These are phyloP conservation scores for Poterioochromonas sp. DNA, from an alignment of 352 stramenopile genomes.

Conservation along the genomic window DNA sequence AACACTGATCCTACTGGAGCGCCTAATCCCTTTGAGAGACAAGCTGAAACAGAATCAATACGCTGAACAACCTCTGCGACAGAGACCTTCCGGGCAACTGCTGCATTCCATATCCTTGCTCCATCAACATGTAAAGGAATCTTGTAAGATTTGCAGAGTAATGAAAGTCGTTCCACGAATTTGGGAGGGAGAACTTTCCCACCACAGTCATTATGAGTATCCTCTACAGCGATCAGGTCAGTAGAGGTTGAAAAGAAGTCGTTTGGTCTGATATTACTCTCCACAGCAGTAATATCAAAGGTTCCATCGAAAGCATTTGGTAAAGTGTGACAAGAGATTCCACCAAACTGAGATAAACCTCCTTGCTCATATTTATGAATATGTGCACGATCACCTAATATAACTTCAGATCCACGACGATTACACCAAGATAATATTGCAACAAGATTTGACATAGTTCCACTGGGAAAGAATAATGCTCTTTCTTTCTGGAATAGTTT, in stretches of 20 bases:
- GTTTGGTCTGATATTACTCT: conserved; percentile 46
- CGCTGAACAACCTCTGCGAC: conserved; percentile 53
- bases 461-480: conserved; percentile 88
- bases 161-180: conserved; percentile 54
- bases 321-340: conserved; percentile 74
- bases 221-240: conserved; percentile 80
- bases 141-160: conserved; percentile 27
- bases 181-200: conserved; percentile 68
- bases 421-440: conserved; percentile 83
- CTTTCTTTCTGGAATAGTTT: conserved; percentile 83
- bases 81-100: conserved; percentile 31
- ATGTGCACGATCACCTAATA: conserved; percentile 78
- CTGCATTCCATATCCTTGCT: conserved; percentile 87
- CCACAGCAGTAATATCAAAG: conserved; percentile 67
- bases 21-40: conserved; percentile 82
- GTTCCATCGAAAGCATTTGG: conserved; percentile 69
- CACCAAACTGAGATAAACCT: conserved; percentile 51
- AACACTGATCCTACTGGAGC: conserved; percentile 77
- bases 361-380: conserved; percentile 91
- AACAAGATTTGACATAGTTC: conserved; percentile 95
- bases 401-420: conserved; percentile 70
- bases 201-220: conserved; percentile 94
- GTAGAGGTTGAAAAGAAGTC: conserved; percentile 69
- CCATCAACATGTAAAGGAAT: conserved; percentile 87
- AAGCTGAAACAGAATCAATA: conserved; percentile 75